Evolutionary conservation across 768 basidiomycete species (phyloP), one percentile per base, ranked within the genome.

Genomic region (Russula olivacea): DNA sequence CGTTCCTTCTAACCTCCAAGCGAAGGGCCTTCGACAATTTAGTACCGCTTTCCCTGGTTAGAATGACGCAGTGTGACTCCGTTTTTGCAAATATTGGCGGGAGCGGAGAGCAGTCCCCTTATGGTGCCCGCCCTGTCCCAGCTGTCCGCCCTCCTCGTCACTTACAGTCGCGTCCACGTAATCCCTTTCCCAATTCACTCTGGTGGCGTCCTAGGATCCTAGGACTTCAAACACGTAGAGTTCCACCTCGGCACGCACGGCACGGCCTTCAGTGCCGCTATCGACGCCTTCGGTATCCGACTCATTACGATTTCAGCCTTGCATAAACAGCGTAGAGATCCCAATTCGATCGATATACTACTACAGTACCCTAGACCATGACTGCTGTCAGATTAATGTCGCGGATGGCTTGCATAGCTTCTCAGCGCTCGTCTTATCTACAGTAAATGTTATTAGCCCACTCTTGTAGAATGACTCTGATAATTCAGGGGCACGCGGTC

Each of bases 151-250:
- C 34, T 12, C 58, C 45, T 45, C 7, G 43, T 21, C n/a, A 45
- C n/a, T 19, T 45, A 4, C 8, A 5, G 43, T n/a, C 4, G n/a
- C 36, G 28, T 34, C 43, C 47, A 59, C 40, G 54, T 53, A 30
- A 48, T 4, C 9, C 14, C 56, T 17, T 38, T 47, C 61, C n/a
- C 10, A 30, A n/a, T n/a, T n/a, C n/a, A n/a, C n/a, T n/a, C n/a
- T n/a, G n/a, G n/a, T n/a, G n/a, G n/a, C n/a, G n/a, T 59, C 56
- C 51, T 51, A 58, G 61, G 56, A 58, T 63, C 61, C 51, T 28
- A 32, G 55, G 28, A 30, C n/a, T n/a, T n/a, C n/a, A 6, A 25
- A 38, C 45, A 25, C 30, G 45, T 38, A 38, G 1, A 55, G 28
- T 23, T 56, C 19, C 45, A 36, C 51, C 30, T 59, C 55, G 52